These are phyloP conservation scores for Flaveria ramosissima DNA, from an alignment of 129 eudicot species.

Conservation along the genomic window DNA sequence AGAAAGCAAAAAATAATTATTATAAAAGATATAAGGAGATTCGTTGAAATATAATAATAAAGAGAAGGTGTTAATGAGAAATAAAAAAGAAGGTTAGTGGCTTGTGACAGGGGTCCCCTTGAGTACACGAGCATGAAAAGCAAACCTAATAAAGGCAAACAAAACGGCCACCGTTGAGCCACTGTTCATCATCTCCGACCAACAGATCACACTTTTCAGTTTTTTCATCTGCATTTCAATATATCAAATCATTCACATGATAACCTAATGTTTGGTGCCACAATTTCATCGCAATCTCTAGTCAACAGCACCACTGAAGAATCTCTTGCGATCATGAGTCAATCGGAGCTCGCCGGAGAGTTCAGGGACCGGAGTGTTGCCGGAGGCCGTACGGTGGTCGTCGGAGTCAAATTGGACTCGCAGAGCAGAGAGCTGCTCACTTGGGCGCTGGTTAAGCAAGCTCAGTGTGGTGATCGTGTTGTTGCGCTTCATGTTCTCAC, in stretches of 20 bases:
- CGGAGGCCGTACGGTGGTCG: constrained; percentile 54
- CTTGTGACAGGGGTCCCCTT: constrained; percentile 32
- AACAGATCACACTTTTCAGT: constrained; percentile 25
- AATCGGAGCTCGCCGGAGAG: constrained; percentile 56
- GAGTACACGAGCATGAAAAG: constrained; percentile 33
- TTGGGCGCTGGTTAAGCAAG: constrained; percentile 73
- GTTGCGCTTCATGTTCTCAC: constrained; percentile 71
- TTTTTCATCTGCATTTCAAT: constrained; percentile 8
- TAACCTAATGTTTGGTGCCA: not conserved
- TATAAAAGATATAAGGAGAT: not conserved
- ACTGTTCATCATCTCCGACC: constrained; percentile 14
- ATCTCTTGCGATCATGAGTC: not conserved
- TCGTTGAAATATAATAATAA: not conserved
- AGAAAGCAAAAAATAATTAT: not conserved
- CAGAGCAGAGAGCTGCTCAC: constrained; percentile 72
- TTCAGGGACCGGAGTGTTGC: constrained; percentile 31
- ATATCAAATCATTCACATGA: not conserved
- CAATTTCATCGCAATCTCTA: constrained; percentile 19
- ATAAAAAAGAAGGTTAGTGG: constrained; percentile 19
- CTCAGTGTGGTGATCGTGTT: constrained; percentile 72
- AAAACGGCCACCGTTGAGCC: constrained; percentile 23
- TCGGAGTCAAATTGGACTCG: constrained; percentile 62
- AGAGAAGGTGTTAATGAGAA: constrained; percentile 10
- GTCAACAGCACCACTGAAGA: not conserved
- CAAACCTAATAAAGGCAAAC: constrained; percentile 41